Percentiles rank a stretch among this genome's conserved stretches.
Evolutionary conservation across 106 monocot species (phyloP).

Genomic region (Posidonia australis): DNA sequence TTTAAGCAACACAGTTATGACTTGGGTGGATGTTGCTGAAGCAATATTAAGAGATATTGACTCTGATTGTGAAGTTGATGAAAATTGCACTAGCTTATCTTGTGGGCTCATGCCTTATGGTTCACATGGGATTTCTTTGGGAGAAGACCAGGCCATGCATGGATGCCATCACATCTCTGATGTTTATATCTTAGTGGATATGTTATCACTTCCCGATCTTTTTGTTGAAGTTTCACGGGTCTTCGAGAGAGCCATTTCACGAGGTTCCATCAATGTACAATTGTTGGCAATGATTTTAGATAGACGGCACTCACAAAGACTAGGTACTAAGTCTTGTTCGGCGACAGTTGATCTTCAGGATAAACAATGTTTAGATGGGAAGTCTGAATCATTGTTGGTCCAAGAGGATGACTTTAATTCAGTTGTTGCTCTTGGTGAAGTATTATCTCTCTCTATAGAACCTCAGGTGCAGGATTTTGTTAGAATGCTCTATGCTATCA

Average conservation of each 20-base stretch:
- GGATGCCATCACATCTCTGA: slow-evolving; percentile 52
- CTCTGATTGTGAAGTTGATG: slow-evolving; percentile 60
- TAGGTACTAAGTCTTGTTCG: slow-evolving; percentile 25
- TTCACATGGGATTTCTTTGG: slow-evolving; percentile 42
- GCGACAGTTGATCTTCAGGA: slow-evolving; percentile 24
- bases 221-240: slow-evolving; percentile 78
- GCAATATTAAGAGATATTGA: slow-evolving; percentile 65
- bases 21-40: slow-evolving; percentile 54
- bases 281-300: slow-evolving; percentile 71
- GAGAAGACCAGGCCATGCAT: slow-evolving; percentile 36
- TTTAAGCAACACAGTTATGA: slow-evolving; percentile 50
- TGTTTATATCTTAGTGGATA: slow-evolving; percentile 69
- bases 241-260: slow-evolving; percentile 53
- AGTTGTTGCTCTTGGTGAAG: slow-evolving; percentile 55
- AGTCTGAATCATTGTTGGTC: slow-evolving; percentile 25
- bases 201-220: slow-evolving; percentile 54
- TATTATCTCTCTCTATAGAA: slow-evolving; percentile 62
- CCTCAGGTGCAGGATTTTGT: slow-evolving; percentile 71
- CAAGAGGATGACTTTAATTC: slow-evolving; percentile 50
- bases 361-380: slow-evolving; percentile 24
- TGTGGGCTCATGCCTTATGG: slow-evolving; percentile 22
- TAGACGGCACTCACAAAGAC: slow-evolving; percentile 50
- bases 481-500: slow-evolving; percentile 76
- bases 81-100: slow-evolving; percentile 25
- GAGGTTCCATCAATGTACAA: slow-evolving; percentile 51